Conservation (phyloP, 2,329 filamentous ascomycete species). For the Aspergillus thermomutatus region DNA sequence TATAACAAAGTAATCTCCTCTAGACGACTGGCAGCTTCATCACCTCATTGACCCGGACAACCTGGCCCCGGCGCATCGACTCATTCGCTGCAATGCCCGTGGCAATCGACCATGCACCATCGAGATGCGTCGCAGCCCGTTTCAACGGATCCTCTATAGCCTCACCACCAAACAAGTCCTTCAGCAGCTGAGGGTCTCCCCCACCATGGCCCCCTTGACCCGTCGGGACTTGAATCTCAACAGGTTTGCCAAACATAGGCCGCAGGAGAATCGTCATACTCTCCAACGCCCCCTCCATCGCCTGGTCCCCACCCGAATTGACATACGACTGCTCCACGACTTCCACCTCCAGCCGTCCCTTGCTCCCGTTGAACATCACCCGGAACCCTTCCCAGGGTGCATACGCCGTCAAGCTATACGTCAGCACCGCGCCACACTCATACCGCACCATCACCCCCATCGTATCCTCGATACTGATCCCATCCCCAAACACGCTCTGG, state of each 20-base stretch:
- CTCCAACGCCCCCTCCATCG: constrained; percentile 28
- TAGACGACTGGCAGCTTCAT: not conserved
- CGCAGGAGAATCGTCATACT: constrained; percentile 39
- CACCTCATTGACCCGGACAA: constrained; percentile 54
- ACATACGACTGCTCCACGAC: constrained; percentile 57
- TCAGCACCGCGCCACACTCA: constrained; percentile 54
- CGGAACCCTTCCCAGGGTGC: constrained; percentile 50
- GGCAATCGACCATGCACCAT: constrained; percentile 58
- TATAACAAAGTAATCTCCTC: not conserved
- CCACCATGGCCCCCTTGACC: constrained; percentile 57
- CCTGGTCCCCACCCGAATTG: constrained; percentile 59
- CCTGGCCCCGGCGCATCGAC: constrained; percentile 56
- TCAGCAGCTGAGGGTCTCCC: constrained; percentile 55
- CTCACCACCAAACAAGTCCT: constrained; percentile 54
- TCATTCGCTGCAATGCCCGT: constrained; percentile 59
- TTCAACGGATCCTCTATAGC: constrained; percentile 45
- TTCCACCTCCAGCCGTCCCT: constrained; percentile 58
- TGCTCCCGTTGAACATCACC: constrained; percentile 44
- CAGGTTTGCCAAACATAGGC: constrained; percentile 56
- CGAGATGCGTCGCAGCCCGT: constrained; percentile 57
- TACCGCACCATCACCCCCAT: constrained; percentile 61
- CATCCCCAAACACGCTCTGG: constrained; percentile 61
- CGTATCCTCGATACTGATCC: constrained; percentile 63
- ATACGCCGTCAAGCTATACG: constrained; percentile 55
- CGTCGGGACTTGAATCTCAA: constrained; percentile 52